phyloP scores from a whole-genome alignment of 1,284 basidiomycete genomes.

The Cryptococcus depauperatus region DNA sequence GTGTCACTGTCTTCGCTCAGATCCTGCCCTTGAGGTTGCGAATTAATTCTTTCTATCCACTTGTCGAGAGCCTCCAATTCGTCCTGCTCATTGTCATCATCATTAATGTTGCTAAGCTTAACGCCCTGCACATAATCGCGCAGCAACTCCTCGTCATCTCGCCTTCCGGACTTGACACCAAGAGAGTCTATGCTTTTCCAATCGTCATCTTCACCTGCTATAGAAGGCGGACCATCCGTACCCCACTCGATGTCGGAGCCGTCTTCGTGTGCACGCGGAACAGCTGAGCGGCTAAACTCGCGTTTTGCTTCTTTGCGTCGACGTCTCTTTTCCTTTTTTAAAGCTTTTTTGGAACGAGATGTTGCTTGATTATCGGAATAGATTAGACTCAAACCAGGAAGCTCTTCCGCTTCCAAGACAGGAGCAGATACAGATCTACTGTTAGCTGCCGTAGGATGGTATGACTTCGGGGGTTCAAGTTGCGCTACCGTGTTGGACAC shows the following conservation, averaged over 20 bases:
- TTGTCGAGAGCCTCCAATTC: not conserved
- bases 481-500: no score
- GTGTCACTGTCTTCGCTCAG: slow-evolving; percentile 2
- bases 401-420: not conserved
- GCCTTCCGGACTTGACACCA: slow-evolving; percentile 8
- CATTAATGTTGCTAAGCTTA: slow-evolving; percentile 13
- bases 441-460: no score
- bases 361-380: slow-evolving; percentile 22
- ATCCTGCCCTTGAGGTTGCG: slow-evolving; percentile 2
- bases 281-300: slow-evolving; percentile 15
- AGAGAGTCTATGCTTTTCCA: not conserved
- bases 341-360: slow-evolving; percentile 18
- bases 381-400: not conserved
- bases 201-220: slow-evolving; percentile 10
- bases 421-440: no score
- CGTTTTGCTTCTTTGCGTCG: not conserved
- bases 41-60: not conserved
- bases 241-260: slow-evolving; percentile 46
- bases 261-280: slow-evolving; percentile 14
- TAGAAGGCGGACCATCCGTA: slow-evolving; percentile 35
- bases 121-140: slow-evolving; percentile 35
- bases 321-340: not conserved
- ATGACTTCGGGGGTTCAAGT: no score
- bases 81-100: slow-evolving; percentile 6
- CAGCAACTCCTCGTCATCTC: slow-evolving; percentile 31